Evolutionary conservation across 2,329 filamentous ascomycete species (phyloP).

Genomic region (Sarocladiaceae sp.): DNA sequence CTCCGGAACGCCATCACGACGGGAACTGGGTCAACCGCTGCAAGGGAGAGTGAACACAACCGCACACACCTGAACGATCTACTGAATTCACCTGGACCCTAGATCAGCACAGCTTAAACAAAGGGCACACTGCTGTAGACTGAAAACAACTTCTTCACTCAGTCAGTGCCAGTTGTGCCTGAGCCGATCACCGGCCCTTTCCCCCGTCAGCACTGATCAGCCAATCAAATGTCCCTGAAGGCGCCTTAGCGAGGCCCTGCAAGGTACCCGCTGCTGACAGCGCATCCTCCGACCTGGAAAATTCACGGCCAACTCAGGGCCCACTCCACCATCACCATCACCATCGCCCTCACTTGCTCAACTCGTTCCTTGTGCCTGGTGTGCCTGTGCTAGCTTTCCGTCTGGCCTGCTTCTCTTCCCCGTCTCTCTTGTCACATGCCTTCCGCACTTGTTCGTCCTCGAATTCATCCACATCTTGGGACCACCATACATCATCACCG

Average conservation of each 20-base stretch:
- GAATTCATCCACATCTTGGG: neutral
- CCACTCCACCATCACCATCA: constrained; percentile 1
- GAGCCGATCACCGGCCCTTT: neutral
- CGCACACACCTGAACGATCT: neutral
- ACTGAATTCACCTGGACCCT: neutral
- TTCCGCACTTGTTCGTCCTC: too few species aligned
- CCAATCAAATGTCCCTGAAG: neutral
- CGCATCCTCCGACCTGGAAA: too few species aligned
- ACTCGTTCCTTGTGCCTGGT: too few species aligned
- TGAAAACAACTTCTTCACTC: too few species aligned
- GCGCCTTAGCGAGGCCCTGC: neutral
- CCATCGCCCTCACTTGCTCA: neutral
- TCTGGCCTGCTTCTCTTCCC: neutral
- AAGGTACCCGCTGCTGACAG: neutral
- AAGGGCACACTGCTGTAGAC: too few species aligned
- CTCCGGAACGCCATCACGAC: neutral
- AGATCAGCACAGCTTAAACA: neutral
- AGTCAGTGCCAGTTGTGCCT: neutral
- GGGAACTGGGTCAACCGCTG: neutral
- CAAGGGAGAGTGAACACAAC: neutral
- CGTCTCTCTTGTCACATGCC: neutral
- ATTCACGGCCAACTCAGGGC: neutral
- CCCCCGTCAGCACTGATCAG: neutral
- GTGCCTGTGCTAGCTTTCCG: too few species aligned
- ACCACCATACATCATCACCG: neutral